Percentiles rank a stretch among this genome's conserved stretches.
phyloP scores from a whole-genome alignment of 805 yeast species.

The Clavispora carvajalis region DNA sequence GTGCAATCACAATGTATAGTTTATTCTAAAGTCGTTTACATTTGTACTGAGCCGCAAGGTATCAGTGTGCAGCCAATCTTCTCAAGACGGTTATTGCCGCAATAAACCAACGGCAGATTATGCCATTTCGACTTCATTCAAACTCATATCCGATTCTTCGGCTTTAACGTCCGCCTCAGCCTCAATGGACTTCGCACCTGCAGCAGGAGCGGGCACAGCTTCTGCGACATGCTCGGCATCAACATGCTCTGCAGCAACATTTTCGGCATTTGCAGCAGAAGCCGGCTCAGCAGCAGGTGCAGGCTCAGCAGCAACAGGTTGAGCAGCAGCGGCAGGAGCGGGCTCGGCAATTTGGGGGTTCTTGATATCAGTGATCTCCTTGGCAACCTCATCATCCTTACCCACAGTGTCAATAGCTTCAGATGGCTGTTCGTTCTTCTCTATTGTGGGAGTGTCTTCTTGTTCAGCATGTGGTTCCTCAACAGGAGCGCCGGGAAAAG shows the following conservation, averaged over 20 bases:
- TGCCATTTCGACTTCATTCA: too few relatives aligned
- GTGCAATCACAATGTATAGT: background rate
- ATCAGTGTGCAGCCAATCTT: too few relatives aligned
- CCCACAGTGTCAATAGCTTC: conserved; percentile 2
- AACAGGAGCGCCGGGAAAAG: conserved; percentile 4
- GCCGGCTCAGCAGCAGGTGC: background rate
- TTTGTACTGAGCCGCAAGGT: too few relatives aligned
- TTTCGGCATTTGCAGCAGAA: too few relatives aligned
- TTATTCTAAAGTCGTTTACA: background rate
- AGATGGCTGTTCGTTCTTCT: conserved; percentile 2
- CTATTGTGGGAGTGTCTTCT: conserved; percentile 10
- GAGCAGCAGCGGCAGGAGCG: background rate
- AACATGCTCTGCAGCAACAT: too few relatives aligned
- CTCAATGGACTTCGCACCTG: too few relatives aligned
- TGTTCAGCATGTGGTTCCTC: conserved; percentile 13
- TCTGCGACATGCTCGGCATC: conserved; percentile 1
- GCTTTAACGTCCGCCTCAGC: conserved; percentile 1
- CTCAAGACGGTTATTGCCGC: too few relatives aligned
- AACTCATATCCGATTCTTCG: too few relatives aligned
- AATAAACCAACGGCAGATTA: too few relatives aligned
- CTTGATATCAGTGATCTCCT: background rate
- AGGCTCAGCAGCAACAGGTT: background rate
- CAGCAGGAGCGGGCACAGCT: too few relatives aligned
- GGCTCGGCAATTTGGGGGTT: background rate
- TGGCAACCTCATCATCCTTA: background rate